Conservation (phyloP, 495 filamentous ascomycete genomes). For the Penicillium chermesinum region DNA sequence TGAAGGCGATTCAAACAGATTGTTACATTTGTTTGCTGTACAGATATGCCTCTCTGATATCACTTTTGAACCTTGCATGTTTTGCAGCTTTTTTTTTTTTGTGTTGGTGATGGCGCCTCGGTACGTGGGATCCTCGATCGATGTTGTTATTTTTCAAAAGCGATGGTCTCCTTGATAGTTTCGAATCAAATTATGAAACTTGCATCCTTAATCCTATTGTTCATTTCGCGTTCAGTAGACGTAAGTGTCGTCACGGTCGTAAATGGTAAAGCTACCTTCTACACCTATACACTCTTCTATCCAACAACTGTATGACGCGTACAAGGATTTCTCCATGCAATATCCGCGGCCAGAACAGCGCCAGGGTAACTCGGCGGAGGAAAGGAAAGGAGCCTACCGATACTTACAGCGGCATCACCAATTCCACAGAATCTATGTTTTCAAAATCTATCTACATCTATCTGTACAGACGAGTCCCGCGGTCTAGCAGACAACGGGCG, state of each 20-base stretch:
- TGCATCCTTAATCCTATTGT: background rate
- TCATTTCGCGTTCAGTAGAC: too few species aligned
- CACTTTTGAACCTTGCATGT: conserved; percentile 12
- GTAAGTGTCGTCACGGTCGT: too few species aligned
- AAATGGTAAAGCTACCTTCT: too few species aligned
- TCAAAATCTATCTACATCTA: conserved; percentile 7
- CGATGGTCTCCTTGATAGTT: conserved; percentile 24
- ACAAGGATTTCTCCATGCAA: too few species aligned
- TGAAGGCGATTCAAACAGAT: conserved; percentile 22
- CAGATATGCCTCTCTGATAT: conserved; percentile 17
- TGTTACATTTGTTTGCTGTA: conserved; percentile 27
- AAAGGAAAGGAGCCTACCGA: too few species aligned
- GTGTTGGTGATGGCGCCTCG: conserved; percentile 25
- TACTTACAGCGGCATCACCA: too few species aligned
- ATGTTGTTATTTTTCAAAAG: conserved; percentile 23
- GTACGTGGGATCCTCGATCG: conserved; percentile 29
- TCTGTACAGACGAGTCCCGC: conserved; percentile 4
- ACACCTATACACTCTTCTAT: too few species aligned
- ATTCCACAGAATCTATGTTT: conserved; percentile 1
- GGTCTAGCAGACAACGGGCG: background rate
- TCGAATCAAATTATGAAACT: conserved; percentile 31
- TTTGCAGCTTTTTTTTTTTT: conserved; percentile 12
- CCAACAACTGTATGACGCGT: too few species aligned
- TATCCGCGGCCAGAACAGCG: too few species aligned
- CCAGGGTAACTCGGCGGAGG: too few species aligned